Evolutionary conservation across 176 grass and related monocot species (phyloP).

Genomic region (Oryza coarctata): DNA sequence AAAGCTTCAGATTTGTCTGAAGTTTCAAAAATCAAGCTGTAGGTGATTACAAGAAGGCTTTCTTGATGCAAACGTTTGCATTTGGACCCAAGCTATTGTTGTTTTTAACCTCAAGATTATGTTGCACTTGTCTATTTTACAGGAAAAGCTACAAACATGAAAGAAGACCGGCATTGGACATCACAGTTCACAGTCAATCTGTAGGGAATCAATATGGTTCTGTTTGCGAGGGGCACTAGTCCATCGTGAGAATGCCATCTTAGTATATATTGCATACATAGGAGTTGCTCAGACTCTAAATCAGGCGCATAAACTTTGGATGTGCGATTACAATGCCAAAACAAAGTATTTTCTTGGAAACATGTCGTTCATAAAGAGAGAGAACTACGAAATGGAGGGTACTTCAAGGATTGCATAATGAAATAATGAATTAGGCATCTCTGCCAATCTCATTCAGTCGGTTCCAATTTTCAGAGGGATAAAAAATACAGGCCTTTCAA

Average conservation of each 20-base stretch:
- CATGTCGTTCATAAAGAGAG: background rate
- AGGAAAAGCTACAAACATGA: background rate
- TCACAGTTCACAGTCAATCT: too few species aligned
- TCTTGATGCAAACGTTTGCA: background rate
- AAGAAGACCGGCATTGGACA: too few species aligned
- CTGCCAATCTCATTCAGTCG: background rate
- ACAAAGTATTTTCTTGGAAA: background rate
- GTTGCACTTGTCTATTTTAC: background rate
- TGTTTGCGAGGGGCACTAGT: too few species aligned
- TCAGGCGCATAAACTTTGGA: background rate
- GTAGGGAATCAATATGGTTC: background rate
- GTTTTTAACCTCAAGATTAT: background rate
- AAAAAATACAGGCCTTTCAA: slow-evolving; percentile 8
- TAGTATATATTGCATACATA: too few species aligned
- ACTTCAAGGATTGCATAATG: background rate
- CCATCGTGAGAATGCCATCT: too few species aligned
- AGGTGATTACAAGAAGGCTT: background rate
- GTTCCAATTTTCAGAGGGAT: background rate
- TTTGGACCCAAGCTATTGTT: background rate
- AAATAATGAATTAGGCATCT: background rate
- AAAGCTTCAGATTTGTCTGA: background rate
- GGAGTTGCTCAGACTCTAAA: background rate
- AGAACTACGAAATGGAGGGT: background rate
- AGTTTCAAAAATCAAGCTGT: background rate
- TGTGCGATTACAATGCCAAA: background rate